A percentile compares a stretch with the other conserved stretches of the same genome.
phyloP scores from a whole-genome alignment of 1,284 basidiomycete species.

The Cronartium quercuum region DNA sequence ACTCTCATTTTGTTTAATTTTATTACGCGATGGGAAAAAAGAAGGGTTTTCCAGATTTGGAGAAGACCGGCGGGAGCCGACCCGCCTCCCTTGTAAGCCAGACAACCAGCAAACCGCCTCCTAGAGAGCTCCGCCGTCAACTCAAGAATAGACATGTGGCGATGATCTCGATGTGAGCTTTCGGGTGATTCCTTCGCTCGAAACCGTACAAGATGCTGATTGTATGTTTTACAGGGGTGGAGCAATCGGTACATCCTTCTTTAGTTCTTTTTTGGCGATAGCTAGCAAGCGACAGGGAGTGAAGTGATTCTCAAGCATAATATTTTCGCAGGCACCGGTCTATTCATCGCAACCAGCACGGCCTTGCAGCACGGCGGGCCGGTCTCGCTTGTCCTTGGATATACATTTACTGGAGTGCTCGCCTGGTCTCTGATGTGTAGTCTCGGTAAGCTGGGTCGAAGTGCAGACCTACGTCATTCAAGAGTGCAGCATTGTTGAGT shows the following conservation, averaged over 20 bases:
- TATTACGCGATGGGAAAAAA: neutral
- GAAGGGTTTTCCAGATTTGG: neutral
- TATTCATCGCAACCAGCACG: conserved; percentile 29
- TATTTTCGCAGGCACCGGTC: conserved; percentile 20
- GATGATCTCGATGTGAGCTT: conserved; percentile 38
- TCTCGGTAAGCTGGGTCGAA: conserved; percentile 12
- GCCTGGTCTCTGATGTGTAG: conserved; percentile 38
- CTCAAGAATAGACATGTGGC: conserved; percentile 39
- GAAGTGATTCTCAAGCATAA: neutral
- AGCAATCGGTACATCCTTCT: conserved; percentile 23
- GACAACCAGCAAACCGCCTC: neutral
- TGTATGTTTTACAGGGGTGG: conserved; percentile 10
- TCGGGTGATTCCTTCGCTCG: neutral
- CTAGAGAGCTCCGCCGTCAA: conserved; percentile 17
- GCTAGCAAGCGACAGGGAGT: too few species aligned
- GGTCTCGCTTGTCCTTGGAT: conserved; percentile 23
- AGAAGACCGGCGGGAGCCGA: neutral
- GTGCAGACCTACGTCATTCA: neutral
- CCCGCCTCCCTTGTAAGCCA: neutral
- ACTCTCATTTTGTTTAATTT: too few species aligned
- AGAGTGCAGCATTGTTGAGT: neutral
- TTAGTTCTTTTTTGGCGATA: too few species aligned
- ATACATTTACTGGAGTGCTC: conserved; percentile 21
- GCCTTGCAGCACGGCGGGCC: conserved; percentile 35
- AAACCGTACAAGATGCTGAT: neutral